Evolutionary conservation across 352 stramenopile genomes (phyloP), one percentile per base, ranked within the genome.

Genomic region (Phytophthora sansomeana): DNA sequence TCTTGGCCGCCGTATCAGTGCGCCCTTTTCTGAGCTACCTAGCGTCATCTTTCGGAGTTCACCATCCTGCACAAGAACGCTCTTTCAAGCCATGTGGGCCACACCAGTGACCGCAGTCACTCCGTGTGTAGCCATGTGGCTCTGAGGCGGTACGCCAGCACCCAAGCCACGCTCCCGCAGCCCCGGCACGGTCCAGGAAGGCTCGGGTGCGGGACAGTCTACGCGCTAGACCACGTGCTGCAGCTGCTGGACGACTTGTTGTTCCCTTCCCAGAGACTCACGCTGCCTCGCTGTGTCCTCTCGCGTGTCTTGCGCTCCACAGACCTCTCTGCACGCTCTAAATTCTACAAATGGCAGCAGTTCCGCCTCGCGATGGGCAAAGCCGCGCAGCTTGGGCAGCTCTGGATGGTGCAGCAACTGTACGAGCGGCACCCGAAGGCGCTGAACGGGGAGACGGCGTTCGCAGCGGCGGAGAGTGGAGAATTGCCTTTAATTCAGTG

Each of bases 381-480:
- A 6, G 53, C 53, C 0, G 61, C 61, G 14, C 14, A 42, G 6
- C 19, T 54, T 5, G 53, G 61, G 0, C 33, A 63, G 29, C 46
- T 69, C 28, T 58, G 46, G 36, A 59, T 54, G 35, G 61, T 63
- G 19, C 26, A 58, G 53, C 52, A 47, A 21, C 52, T 63, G 26
- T 58, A 58, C 17, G 11, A 49, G 14, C 26, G 52, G 6, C 24
- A 53, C 9, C 52, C 61, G 24, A 41, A 14, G 28, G 61, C 61
- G 9, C 29, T 69, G 44, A 58, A 57, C 26, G 53, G 17, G 14
- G 38, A 35, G n/a, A 51, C 44, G 24, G 53, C 61, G 30, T 13
- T 42, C 4, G 38, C 24, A 6, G 61, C 53, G 2, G 29, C 10
- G 8, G n/a, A 42, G 21, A 47, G 49, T 24, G 49, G 50, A 3